Base-by-base conservation (phyloP, 306 rosid genomes). In the Castanospermum australe region DNA sequence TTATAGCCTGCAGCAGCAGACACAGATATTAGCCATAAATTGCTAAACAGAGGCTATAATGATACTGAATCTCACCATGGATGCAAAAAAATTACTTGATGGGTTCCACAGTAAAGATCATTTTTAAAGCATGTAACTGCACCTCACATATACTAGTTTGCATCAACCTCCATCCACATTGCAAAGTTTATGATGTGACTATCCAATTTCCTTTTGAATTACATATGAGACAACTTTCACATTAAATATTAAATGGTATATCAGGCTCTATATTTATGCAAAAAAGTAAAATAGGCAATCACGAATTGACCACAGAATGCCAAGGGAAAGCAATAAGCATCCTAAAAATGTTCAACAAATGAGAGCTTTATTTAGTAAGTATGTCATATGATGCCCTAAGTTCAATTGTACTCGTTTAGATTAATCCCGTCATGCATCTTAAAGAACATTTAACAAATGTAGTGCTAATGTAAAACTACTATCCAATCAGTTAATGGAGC, bases 1-100 rank as follows among this genome's bases (percentile, higher is more conserved):
- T 94, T 55, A 94, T 92, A 65, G 87, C 96, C 97, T 94, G 86
- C 75, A 86, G 6, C 73, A 35, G 61, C 3, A 76, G 44, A 68
- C 18, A 84, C 30, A 44, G 20, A 65, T 36, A 18, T 14, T 10
- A 36, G 4, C 5, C 66, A 60, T 14, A 28, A 32, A 32, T 60
- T 13, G 10, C 20, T n/a, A n/a, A n/a, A n/a, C n/a, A n/a, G n/a
- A n/a, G n/a, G n/a, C n/a, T n/a, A n/a, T n/a, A n/a, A n/a, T n/a
- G n/a, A 1, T 9, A 32, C 14, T 3, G 12, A 14, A 33, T 32
- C 24, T 17, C 45, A 62, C 15, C n/a, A 39, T 35, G 30, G 8
- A 65, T 36, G 24, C 4, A 22, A 57, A 25, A 32, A 4, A 3
- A n/a, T n/a, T n/a, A n/a, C n/a, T n/a, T 7, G n/a, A 60, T 5